Evolutionary conservation across 805 yeast genomes (phyloP).

Genomic region (Pichia paraexigua): DNA sequence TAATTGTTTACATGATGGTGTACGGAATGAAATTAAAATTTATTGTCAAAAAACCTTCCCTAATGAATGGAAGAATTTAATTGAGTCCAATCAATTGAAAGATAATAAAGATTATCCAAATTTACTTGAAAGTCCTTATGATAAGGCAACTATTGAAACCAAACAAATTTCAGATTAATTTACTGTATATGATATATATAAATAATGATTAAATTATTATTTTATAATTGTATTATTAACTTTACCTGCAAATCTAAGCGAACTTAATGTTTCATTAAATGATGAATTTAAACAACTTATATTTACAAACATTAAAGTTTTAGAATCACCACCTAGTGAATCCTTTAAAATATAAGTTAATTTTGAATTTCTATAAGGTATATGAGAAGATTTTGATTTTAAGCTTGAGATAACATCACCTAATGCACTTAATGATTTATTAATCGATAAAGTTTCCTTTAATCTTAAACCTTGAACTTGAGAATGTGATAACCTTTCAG

Average conservation of each 20-base stretch:
- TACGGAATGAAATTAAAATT: slow-evolving; percentile 28
- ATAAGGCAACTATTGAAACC: slow-evolving; percentile 10
- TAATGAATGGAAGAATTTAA: slow-evolving; percentile 31
- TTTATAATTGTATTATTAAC: slow-evolving; percentile 46
- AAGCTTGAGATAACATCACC: slow-evolving; percentile 73
- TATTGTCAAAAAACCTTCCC: slow-evolving; percentile 34
- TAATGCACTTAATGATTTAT: slow-evolving; percentile 76
- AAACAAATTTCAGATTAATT: slow-evolving; percentile 5
- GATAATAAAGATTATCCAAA: slow-evolving; percentile 28
- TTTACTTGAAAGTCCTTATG: slow-evolving; percentile 20
- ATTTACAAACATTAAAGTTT: slow-evolving; percentile 90
- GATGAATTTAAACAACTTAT: slow-evolving; percentile 60
- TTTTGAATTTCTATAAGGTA: slow-evolving; percentile 66
- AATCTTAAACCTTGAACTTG: slow-evolving; percentile 74
- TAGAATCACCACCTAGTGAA: slow-evolving; percentile 78
- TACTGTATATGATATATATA: slow-evolving; percentile 5
- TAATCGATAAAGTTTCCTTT: slow-evolving; percentile 82
- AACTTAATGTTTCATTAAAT: slow-evolving; percentile 71
- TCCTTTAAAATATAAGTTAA: slow-evolving; percentile 78
- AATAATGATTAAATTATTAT: background rate
- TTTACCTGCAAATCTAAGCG: slow-evolving; percentile 82
- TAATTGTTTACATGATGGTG: slow-evolving; percentile 33
- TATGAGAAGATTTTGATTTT: slow-evolving; percentile 33
- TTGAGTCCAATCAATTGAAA: slow-evolving; percentile 24
- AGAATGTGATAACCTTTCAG: slow-evolving; percentile 72